Evolutionary conservation across 2,329 filamentous ascomycete genomes (phyloP).

Genomic region (Graphium sp.): DNA sequence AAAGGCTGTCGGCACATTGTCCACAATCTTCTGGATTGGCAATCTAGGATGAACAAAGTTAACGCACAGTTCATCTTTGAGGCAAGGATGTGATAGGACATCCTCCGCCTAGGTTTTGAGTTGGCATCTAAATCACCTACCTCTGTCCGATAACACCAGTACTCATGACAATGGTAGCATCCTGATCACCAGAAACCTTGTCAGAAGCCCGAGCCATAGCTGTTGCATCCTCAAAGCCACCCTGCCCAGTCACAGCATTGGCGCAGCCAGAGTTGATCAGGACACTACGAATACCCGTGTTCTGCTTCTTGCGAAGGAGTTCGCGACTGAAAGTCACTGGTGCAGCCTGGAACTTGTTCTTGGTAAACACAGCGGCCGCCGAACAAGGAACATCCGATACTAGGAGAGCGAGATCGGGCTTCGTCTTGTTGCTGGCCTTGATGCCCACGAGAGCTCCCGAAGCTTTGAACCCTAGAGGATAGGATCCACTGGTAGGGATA

Average conservation of each 20-base stretch:
- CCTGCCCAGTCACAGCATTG: slow-evolving; percentile 88
- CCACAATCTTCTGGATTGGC: slow-evolving; percentile 78
- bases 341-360: slow-evolving; percentile 95
- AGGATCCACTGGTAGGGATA: slow-evolving; percentile 68
- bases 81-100: too few species aligned
- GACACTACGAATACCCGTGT: slow-evolving; percentile 59
- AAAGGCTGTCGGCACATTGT: slow-evolving; percentile 64
- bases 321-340: slow-evolving; percentile 75
- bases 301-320: slow-evolving; percentile 48
- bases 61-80: too few species aligned
- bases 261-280: slow-evolving; percentile 93
- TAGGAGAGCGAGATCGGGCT: slow-evolving; percentile 80
- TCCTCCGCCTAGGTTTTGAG: too few species aligned
- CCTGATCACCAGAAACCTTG: slow-evolving; percentile 29
- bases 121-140: too few species aligned
- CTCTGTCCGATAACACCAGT: slow-evolving; percentile 95
- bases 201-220: slow-evolving; percentile 73
- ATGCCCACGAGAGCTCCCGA: slow-evolving; percentile 85
- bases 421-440: slow-evolving; percentile 80
- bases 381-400: slow-evolving; percentile 74
- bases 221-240: slow-evolving; percentile 74
- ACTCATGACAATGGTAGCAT: slow-evolving; percentile 84
- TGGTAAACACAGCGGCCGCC: slow-evolving; percentile 87
- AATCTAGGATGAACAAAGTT: slow-evolving; percentile 44
- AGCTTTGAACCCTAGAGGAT: slow-evolving; percentile 77